phyloP scores from a whole-genome alignment of 352 stramenopile species.

The Peronosclerospora sorghi region DNA sequence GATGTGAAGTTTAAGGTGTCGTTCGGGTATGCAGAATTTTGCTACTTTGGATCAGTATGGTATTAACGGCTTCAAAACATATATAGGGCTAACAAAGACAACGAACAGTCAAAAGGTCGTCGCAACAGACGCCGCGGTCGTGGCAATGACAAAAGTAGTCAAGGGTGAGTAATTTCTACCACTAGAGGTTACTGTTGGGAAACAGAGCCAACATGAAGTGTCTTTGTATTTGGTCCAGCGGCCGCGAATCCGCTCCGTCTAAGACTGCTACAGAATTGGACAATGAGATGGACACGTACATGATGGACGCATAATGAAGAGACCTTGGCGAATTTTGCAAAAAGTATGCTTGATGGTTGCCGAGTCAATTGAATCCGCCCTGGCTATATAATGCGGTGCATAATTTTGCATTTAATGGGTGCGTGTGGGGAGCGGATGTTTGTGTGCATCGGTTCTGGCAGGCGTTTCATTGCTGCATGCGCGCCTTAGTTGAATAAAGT shows the following conservation, averaged over 20 bases:
- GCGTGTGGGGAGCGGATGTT: conserved; percentile 8
- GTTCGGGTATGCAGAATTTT: conserved; percentile 34
- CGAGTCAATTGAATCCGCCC: background rate
- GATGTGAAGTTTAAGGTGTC: conserved; percentile 76
- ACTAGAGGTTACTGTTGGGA: background rate
- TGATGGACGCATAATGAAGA: conserved; percentile 60
- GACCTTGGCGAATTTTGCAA: conserved; percentile 5
- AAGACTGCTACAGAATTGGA: conserved; percentile 58
- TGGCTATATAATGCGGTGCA: conserved; percentile 13
- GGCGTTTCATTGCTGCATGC: no score
- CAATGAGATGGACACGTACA: conserved; percentile 84
- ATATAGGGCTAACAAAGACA: conserved; percentile 22
- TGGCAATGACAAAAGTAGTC: conserved; percentile 13
- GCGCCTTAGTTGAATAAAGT: no score
- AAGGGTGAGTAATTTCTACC: conserved; percentile 5
- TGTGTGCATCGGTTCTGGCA: conserved; percentile 7
- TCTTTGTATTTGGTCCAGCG: conserved; percentile 2
- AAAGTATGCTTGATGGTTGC: conserved; percentile 7
- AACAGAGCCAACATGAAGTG: background rate
- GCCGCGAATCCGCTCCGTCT: conserved; percentile 24
- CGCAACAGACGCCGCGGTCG: conserved; percentile 33
- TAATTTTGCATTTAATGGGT: conserved; percentile 28
- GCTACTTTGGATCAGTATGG: no score
- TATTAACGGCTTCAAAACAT: no score
- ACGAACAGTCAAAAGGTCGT: conserved; percentile 29